Evolutionary conservation across 2,329 filamentous ascomycete species (phyloP).

Genomic region (Exophiala phaeomuriformis): DNA sequence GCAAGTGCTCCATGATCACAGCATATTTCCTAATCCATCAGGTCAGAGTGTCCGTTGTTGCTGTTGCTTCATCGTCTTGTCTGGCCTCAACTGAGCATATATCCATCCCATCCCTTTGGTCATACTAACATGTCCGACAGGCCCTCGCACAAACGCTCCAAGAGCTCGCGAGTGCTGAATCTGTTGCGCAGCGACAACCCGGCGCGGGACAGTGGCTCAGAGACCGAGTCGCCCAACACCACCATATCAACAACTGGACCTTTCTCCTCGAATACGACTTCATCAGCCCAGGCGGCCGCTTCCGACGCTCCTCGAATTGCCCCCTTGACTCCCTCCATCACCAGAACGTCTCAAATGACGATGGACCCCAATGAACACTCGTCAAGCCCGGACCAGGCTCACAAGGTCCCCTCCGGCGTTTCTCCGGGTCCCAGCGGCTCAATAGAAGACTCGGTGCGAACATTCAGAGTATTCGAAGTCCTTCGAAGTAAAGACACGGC

Average conservation of each 20-base stretch:
- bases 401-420: slow-evolving; percentile 32
- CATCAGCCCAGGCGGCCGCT: slow-evolving; percentile 11
- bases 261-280: slow-evolving; percentile 5
- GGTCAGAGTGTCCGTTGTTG: not conserved
- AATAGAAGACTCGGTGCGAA: slow-evolving; percentile 87
- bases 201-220: slow-evolving; percentile 36
- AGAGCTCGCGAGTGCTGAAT: slow-evolving; percentile 48
- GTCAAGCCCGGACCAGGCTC: slow-evolving; percentile 30
- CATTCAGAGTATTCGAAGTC: slow-evolving; percentile 90
- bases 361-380: slow-evolving; percentile 29
- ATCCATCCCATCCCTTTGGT: not conserved
- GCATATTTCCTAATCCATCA: too few species aligned
- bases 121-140: slow-evolving; percentile 29
- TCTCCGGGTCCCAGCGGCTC: slow-evolving; percentile 39
- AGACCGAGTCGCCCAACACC: slow-evolving; percentile 27
- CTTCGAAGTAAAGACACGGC: slow-evolving; percentile 83
- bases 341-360: slow-evolving; percentile 28
- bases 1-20: too few species aligned
- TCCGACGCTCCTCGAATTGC: slow-evolving; percentile 12
- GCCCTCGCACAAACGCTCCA: slow-evolving; percentile 47
- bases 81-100: not conserved
- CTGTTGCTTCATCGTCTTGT: not conserved
- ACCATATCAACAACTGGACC: slow-evolving; percentile 17
- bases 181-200: slow-evolving; percentile 48
- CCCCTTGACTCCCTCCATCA: slow-evolving; percentile 25